Evolutionary conservation across 345 rosid genomes (phyloP).

Genomic region (Firmiana major): DNA sequence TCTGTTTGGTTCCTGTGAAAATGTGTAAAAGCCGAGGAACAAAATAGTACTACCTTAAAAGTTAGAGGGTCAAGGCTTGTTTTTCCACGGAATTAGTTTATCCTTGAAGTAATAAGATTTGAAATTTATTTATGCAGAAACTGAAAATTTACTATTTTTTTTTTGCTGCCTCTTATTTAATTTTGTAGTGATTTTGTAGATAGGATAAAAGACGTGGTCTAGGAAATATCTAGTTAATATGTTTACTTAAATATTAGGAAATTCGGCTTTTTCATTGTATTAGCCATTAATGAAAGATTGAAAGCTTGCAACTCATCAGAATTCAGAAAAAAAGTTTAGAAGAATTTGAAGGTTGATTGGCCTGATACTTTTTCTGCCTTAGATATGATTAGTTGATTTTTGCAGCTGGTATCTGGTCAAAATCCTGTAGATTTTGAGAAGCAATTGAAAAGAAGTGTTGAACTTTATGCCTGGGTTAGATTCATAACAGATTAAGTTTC

Average conservation of each 20-base stretch:
- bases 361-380: neutral
- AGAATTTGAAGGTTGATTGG: neutral
- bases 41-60: neutral
- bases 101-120: neutral
- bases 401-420: neutral
- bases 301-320: neutral
- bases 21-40: neutral
- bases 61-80: neutral
- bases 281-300: neutral
- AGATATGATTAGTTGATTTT: neutral
- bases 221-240: neutral
- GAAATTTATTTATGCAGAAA: neutral
- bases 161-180: neutral
- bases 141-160: neutral
- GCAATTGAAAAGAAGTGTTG: neutral
- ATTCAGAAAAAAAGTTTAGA: neutral
- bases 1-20: conserved; percentile 21
- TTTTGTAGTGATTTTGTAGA: neutral
- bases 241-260: neutral
- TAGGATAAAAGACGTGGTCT: neutral
- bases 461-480: neutral
- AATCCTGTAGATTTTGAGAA: neutral
- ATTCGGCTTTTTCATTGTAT: neutral
- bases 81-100: neutral
- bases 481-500: neutral